Base-by-base conservation (phyloP, 768 basidiomycete species). In the Suillus variegatus region DNA sequence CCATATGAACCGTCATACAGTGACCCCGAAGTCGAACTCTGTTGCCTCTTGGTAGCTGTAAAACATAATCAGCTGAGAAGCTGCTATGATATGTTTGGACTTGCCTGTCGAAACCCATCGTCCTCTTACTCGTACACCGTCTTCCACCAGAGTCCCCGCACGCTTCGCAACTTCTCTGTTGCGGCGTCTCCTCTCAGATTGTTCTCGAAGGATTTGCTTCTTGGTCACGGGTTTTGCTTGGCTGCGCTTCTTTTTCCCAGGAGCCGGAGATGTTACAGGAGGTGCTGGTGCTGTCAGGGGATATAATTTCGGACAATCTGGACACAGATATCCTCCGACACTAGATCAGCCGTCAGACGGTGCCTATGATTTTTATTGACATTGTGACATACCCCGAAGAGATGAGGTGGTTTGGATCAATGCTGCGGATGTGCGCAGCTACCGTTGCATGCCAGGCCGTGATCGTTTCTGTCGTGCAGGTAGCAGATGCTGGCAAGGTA, bases 341-440 rank as follows among this genome's bases (percentile, higher is more conserved):
- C 82, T 81, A 58, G 8, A 58, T 41, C 25, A 41, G 25, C 25
- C 16, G 54, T 80, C 80, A 62, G 18, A 64, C 57, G 41, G 38
- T 51, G 62, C 60, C 25, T 67, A 38, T 16, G 60, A 41, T 57
- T 46, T 51, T 56, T 25, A n/a, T 41, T 44, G 12, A 57, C 16
- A 22, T 25, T 49, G 28, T 58, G 47, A 69, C 83, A 67, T 72
- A 89, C 86, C 89, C 89, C 32, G 88, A 80, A 20, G 86, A 81
- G 52, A 89, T 80, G 43, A 90, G 76, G 73, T 91, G 90, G 68
- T 90, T 89, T 9, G 83, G 82, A 71, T 91, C 89, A 25, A 84
- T 68, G 0, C 69, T 65, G 44, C 74, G 76, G 60, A 90, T 78
- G 65, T 82, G 80, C 28, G 75, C 28, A 0, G 87, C 81, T 40